Percentiles rank a stretch among this genome's conserved stretches.
Conservation (phyloP, 371 early-diverging fungal genomes). For the Mortierella sp. region DNA sequence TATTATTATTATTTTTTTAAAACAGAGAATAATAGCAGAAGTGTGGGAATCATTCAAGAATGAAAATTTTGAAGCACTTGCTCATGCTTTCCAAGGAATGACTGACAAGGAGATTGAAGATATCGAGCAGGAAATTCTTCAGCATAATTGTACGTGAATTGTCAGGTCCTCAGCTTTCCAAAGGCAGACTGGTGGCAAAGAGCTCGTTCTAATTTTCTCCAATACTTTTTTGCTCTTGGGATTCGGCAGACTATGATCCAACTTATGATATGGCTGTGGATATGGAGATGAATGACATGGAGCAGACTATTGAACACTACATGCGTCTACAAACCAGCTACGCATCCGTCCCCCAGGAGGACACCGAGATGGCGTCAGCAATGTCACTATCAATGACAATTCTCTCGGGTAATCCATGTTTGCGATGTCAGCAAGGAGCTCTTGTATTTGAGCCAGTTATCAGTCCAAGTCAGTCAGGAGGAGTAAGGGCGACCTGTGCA, state of each 20-base stretch:
- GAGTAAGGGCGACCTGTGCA: slow-evolving; percentile 11
- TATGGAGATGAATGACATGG: slow-evolving; percentile 34
- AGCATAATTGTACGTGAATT: slow-evolving; percentile 27
- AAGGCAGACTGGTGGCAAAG: too few relatives aligned
- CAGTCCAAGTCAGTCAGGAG: neutral
- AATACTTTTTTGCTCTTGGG: slow-evolving; percentile 5
- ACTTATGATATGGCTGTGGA: slow-evolving; percentile 32
- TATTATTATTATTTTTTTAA: neutral
- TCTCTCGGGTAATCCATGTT: slow-evolving; percentile 20
- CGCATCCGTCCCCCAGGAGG: neutral
- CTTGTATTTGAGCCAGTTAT: slow-evolving; percentile 17
- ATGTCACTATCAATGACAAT: slow-evolving; percentile 28
- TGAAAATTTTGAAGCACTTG: slow-evolving; percentile 33
- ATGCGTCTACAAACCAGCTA: slow-evolving; percentile 23
- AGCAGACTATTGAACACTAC: slow-evolving; percentile 38
- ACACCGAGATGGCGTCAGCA: slow-evolving; percentile 20
- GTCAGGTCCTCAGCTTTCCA: too few relatives aligned
- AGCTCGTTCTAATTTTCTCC: neutral
- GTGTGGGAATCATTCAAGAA: slow-evolving; percentile 49
- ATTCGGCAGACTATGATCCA: slow-evolving; percentile 28
- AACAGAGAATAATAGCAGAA: slow-evolving; percentile 43
- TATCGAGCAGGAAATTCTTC: slow-evolving; percentile 48
- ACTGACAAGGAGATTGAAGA: slow-evolving; percentile 47
- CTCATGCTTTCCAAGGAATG: slow-evolving; percentile 35
- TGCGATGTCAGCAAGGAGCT: slow-evolving; percentile 26